Base-by-base conservation (phyloP, 208 protist species). In the Angomonas deanei region DNA sequence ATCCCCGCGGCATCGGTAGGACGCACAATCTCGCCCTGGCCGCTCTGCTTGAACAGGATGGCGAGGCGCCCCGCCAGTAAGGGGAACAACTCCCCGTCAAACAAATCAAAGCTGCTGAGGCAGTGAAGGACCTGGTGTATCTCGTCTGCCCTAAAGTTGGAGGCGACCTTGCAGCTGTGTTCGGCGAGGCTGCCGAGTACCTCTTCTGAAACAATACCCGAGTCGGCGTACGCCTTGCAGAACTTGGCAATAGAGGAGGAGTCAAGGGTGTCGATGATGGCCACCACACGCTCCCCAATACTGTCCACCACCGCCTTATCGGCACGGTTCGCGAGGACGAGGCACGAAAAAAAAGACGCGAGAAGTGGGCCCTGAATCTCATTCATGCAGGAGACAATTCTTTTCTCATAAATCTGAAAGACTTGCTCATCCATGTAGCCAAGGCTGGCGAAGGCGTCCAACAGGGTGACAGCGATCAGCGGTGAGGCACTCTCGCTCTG, bases 41-140 rank as follows among this genome's bases (percentile, higher is more conserved):
- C 74, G 30, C 70, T 78, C 61, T 87, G 80, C 50, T 82, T 74
- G 31, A 76, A 63, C 48, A 92, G 67, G 19, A 72, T 76, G 15
- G 78, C 57, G 30, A 93, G 55, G 10, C 90, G 86, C 1, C 86
- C 81, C 17, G 84, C 84, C 23, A 96, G 81, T 48, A 96, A 71
- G n/a, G 90, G 90, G 61, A 92, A 96, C 19, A 96, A 71, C 59
- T 96, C 86, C 10, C 71, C 90, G 56, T 96, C 90, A 65, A 96
- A 96, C 36, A 96, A 76, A 54, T 96, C 90, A 61, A 96, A 92
- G 32, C 76, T 63, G 61, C 78, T 88, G 36, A 96, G 76, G 24
- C 86, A 80, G 52, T 86, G 78, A 30, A 96, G 61, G 15, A 84
- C 76, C 10, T 70, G 42, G 58, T 78, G 61, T 34, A 91, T 83